Evolutionary conservation across 306 rosid species (phyloP).

Genomic region (Biancaea sappan): DNA sequence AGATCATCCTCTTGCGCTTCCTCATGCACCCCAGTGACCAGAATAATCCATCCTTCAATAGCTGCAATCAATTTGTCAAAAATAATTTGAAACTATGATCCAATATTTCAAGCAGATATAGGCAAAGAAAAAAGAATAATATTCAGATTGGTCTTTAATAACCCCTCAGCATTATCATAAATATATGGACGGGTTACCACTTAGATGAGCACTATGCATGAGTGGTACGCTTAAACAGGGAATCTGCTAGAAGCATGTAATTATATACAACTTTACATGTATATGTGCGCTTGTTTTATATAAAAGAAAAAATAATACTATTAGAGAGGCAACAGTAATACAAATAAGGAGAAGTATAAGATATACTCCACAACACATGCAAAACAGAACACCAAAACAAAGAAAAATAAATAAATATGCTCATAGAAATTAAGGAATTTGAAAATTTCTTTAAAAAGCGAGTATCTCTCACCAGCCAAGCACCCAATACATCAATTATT

Average conservation of each 20-base stretch:
- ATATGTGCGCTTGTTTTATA: no score
- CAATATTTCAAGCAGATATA: neutral
- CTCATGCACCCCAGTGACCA: conserved; percentile 93
- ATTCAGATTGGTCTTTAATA: neutral
- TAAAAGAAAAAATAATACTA: no score
- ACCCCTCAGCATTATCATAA: neutral
- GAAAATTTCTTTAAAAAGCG: neutral
- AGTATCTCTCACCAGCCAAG: neutral
- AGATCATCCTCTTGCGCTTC: conserved; percentile 98
- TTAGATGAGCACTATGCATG: neutral
- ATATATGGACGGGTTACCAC: neutral
- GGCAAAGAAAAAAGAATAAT: no score
- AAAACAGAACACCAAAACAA: no score
- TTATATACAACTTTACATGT: no score
- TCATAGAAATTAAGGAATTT: neutral
- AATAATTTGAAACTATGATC: neutral
- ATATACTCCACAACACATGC: neutral
- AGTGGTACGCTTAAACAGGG: neutral
- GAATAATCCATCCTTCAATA: conserved; percentile 97
- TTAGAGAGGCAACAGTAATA: neutral
- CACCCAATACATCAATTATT: neutral
- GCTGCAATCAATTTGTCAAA: conserved; percentile 49
- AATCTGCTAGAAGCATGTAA: neutral
- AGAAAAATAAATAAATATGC: neutral
- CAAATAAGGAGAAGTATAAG: neutral